Percentiles rank a stretch among this genome's conserved stretches.
These are phyloP conservation scores for Phytophthora tentaculata DNA, from an alignment of 352 stramenopile genomes.

Conservation along the genomic window DNA sequence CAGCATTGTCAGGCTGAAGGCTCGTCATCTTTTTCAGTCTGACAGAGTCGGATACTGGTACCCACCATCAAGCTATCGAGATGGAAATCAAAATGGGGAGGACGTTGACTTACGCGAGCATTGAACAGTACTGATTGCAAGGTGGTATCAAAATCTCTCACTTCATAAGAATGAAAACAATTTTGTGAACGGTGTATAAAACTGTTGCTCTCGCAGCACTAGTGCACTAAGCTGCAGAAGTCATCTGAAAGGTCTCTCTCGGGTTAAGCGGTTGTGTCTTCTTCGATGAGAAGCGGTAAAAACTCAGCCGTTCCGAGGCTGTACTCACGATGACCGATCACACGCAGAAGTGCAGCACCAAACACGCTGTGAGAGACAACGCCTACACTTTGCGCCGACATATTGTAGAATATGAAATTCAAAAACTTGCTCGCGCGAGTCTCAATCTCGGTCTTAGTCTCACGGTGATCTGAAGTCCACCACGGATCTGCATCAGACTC, in stretches of 20 bases:
- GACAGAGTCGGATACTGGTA: too few relatives aligned
- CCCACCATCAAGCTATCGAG: too few relatives aligned
- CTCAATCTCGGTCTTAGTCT: constrained; percentile 26
- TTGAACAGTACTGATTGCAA: too few relatives aligned
- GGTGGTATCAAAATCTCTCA: too few relatives aligned
- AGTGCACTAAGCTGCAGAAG: too few relatives aligned
- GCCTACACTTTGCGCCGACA: constrained; percentile 20
- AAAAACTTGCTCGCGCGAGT: constrained; percentile 30
- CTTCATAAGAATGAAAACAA: too few relatives aligned
- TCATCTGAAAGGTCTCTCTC: too few relatives aligned
- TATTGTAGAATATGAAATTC: constrained; percentile 24
- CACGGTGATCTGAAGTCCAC: constrained; percentile 34
- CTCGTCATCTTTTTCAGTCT: too few relatives aligned
- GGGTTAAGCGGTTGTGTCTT: background rate
- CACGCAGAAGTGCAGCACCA: constrained; percentile 32
- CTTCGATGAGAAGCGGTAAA: constrained; percentile 35
- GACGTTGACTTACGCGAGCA: too few relatives aligned
- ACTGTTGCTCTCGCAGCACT: too few relatives aligned
- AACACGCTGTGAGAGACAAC: constrained; percentile 40
- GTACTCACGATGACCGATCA: constrained; percentile 37
- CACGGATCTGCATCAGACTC: constrained; percentile 30
- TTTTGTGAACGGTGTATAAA: too few relatives aligned
- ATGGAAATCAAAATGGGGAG: too few relatives aligned
- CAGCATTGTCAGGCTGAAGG: background rate
- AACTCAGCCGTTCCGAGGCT: constrained; percentile 36